Evolutionary conservation across 2,329 filamentous ascomycete genomes (phyloP).

Genomic region (Fusarium liriodendri): DNA sequence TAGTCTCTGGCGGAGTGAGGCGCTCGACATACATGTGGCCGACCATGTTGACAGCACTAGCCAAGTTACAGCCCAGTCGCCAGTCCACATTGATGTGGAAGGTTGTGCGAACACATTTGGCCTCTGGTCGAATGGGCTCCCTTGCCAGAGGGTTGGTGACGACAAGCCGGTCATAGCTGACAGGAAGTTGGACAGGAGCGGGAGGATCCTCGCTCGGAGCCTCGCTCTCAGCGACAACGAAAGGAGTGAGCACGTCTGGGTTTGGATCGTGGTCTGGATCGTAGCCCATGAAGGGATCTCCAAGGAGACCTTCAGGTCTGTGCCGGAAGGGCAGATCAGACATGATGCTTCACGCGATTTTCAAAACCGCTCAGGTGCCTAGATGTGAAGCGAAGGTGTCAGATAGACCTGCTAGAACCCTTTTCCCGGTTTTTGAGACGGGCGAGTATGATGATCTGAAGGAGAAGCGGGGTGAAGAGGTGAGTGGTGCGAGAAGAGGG

Average conservation of each 20-base stretch:
- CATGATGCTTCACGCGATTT: neutral
- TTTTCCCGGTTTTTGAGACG: neutral
- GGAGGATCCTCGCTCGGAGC: neutral
- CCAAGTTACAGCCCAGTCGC: slow-evolving; percentile 18
- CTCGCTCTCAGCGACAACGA: too few relatives aligned
- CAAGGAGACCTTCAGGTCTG: neutral
- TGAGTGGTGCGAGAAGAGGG: neutral
- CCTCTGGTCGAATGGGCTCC: slow-evolving; percentile 5
- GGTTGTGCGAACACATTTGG: slow-evolving; percentile 27
- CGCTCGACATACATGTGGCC: slow-evolving; percentile 52
- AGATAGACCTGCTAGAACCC: neutral
- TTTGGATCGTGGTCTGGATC: neutral
- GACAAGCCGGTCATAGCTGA: neutral
- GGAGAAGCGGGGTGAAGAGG: neutral
- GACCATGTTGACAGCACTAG: slow-evolving; percentile 28
- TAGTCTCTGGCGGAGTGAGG: slow-evolving; percentile 34
- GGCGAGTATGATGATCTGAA: too few relatives aligned
- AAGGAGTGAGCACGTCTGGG: neutral
- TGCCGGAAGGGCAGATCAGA: neutral
- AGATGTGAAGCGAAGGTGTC: neutral
- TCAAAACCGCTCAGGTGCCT: neutral
- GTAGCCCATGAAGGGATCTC: neutral
- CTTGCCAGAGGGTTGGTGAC: neutral
- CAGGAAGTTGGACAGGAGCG: too few relatives aligned
- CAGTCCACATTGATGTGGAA: slow-evolving; percentile 45